phyloP scores from a whole-genome alignment of 192 early-diverging fungal species.

The Helicostylum pulchrum region DNA sequence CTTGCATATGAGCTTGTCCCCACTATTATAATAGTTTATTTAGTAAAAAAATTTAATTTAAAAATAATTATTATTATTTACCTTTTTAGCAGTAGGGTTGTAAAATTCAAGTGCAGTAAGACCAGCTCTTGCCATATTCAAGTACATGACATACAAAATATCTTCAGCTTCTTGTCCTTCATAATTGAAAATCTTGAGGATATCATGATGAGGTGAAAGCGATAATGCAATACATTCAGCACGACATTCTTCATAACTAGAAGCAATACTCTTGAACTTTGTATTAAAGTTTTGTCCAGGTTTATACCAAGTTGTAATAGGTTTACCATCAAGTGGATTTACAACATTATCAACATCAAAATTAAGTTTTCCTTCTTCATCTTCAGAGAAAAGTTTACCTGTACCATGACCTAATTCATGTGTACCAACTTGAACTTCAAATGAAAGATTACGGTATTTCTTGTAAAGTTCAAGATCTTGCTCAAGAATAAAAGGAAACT shows the following conservation, averaged over 20 bases:
- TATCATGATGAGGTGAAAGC: constrained; percentile 35
- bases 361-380: constrained; percentile 47
- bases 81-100: constrained; percentile 40
- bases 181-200: constrained; percentile 53
- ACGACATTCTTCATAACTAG: constrained; percentile 51
- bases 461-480: constrained; percentile 47
- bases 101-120: constrained; percentile 52
- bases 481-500: constrained; percentile 44
- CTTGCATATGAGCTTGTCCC: constrained; percentile 64
- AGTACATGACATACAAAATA: constrained; percentile 46
- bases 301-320: constrained; percentile 52
- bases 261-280: constrained; percentile 45
- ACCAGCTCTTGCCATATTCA: constrained; percentile 60
- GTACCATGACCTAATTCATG: constrained; percentile 65
- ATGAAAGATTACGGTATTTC: constrained; percentile 39
- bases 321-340: constrained; percentile 45
- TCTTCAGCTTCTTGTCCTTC: constrained; percentile 45
- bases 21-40: constrained; percentile 25
- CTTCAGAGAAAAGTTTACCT: constrained; percentile 55
- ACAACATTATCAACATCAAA: constrained; percentile 43
- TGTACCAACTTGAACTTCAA: constrained; percentile 61
- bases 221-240: constrained; percentile 55
- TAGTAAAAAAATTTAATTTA: no score
- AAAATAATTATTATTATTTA: constrained; percentile 2
- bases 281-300: constrained; percentile 58